These are phyloP conservation scores for Plasmopara muralis DNA, from an alignment of 352 stramenopile genomes.

Conservation along the genomic window DNA sequence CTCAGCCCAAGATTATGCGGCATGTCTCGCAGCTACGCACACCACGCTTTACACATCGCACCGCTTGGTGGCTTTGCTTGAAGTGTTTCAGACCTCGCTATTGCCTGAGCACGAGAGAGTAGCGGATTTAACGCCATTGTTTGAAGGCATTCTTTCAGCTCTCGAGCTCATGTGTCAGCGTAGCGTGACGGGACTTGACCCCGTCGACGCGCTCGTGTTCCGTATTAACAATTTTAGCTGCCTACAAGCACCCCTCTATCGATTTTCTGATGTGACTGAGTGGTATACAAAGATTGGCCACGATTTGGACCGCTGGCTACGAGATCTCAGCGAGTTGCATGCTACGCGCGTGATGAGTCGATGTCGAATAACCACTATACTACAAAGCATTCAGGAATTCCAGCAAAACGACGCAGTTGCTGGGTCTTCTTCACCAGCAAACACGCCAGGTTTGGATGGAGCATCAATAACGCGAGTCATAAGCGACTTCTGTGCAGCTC, in stretches of 20 bases:
- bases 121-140: slow-evolving; percentile 41
- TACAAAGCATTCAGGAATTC: slow-evolving; percentile 35
- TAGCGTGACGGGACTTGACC: slow-evolving; percentile 29
- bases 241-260: slow-evolving; percentile 36
- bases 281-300: slow-evolving; percentile 31
- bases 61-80: slow-evolving; percentile 44
- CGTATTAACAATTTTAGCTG: slow-evolving; percentile 71
- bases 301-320: slow-evolving; percentile 33
- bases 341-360: slow-evolving; percentile 41
- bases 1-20: slow-evolving; percentile 51
- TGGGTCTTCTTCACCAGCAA: slow-evolving; percentile 9
- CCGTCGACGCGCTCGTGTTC: slow-evolving; percentile 55
- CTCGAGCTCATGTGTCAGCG: slow-evolving; percentile 46
- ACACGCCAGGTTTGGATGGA: slow-evolving; percentile 31
- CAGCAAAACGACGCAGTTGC: slow-evolving; percentile 21
- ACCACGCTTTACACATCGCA: slow-evolving; percentile 50
- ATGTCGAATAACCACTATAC: slow-evolving; percentile 28
- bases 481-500: slow-evolving; percentile 39
- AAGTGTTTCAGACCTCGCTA: slow-evolving; percentile 55
- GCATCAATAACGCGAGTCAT: slow-evolving; percentile 47
- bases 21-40: slow-evolving; percentile 51
- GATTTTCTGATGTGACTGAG: slow-evolving; percentile 35
- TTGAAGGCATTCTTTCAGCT: slow-evolving; percentile 43
- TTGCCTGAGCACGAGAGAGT: slow-evolving; percentile 46
- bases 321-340: slow-evolving; percentile 40